A percentile compares a stretch with the other conserved stretches of the same genome.
phyloP scores from a whole-genome alignment of 2,329 filamentous ascomycete species.

The Xylariaceae sp. region DNA sequence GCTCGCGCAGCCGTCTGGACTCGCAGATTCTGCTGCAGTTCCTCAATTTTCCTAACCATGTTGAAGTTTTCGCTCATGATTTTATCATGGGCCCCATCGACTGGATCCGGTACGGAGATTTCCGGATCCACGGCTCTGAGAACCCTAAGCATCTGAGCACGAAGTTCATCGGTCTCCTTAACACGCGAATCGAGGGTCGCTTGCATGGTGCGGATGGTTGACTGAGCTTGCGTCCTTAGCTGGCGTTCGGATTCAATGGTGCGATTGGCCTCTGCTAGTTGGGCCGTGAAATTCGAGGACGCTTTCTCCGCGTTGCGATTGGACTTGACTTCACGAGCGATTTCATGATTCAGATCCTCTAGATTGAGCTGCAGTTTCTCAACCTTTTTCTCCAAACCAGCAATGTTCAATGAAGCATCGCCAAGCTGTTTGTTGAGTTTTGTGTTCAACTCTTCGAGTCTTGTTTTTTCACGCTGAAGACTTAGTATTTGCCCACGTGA shows the following conservation, averaged over 20 bases:
- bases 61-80: conserved; percentile 71
- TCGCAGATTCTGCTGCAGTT: conserved; percentile 80
- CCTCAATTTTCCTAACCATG: conserved; percentile 78
- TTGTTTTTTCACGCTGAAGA: conserved; percentile 76
- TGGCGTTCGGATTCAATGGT: conserved; percentile 88
- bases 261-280: conserved; percentile 83
- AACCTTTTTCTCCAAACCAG: conserved; percentile 84
- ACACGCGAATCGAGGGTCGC: conserved; percentile 71
- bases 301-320: conserved; percentile 87
- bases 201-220: conserved; percentile 77
- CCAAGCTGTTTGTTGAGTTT: conserved; percentile 78
- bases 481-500: conserved; percentile 70
- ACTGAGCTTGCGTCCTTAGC: conserved; percentile 75
- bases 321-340: conserved; percentile 82
- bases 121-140: conserved; percentile 83
- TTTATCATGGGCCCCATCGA: conserved; percentile 56
- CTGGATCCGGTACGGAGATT: conserved; percentile 56
- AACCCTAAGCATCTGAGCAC: conserved; percentile 72
- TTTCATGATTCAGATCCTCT: conserved; percentile 89
- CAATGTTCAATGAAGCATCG: conserved; percentile 75
- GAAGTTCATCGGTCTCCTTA: conserved; percentile 73
- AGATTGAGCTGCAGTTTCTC: conserved; percentile 84
- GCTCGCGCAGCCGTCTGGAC: conserved; percentile 74
- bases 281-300: conserved; percentile 70
- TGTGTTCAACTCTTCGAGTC: conserved; percentile 74